phyloP scores from a whole-genome alignment of 208 protist genomes.

The Porcisia hertigi region DNA sequence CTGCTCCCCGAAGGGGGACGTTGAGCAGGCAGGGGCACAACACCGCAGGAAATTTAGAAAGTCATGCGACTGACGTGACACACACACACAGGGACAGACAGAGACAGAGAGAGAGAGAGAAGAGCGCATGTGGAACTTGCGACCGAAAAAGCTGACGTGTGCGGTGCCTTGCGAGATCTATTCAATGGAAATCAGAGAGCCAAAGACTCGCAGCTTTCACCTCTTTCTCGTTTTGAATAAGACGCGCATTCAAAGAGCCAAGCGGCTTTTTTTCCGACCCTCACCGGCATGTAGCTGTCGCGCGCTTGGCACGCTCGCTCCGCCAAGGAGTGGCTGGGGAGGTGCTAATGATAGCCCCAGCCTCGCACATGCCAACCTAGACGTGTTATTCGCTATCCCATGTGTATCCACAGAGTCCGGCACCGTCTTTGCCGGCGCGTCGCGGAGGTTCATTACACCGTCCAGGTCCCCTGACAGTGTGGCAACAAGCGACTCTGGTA shows the following conservation, averaged over 20 bases:
- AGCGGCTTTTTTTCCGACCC: constrained; percentile 35
- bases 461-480: not conserved
- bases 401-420: not conserved
- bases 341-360: not conserved
- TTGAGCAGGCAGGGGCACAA: too few species aligned
- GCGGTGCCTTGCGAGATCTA: not conserved
- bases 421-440: not conserved
- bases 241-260: constrained; percentile 17
- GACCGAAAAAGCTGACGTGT: not conserved
- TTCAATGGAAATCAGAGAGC: not conserved
- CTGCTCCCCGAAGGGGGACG: too few species aligned
- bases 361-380: not conserved
- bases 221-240: not conserved
- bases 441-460: not conserved
- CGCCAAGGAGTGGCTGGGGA: constrained; percentile 25
- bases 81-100: not conserved
- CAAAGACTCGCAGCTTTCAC: not conserved
- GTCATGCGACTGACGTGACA: not conserved
- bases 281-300: constrained; percentile 1
- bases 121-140: not conserved
- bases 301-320: constrained; percentile 9
- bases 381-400: too few species aligned
- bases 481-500: not conserved
- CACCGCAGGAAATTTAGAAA: too few species aligned
- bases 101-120: not conserved